Evolutionary conservation across 2,329 filamentous ascomycete genomes (phyloP), one percentile per base, ranked within the genome.

Genomic region (Aphanocladium album): DNA sequence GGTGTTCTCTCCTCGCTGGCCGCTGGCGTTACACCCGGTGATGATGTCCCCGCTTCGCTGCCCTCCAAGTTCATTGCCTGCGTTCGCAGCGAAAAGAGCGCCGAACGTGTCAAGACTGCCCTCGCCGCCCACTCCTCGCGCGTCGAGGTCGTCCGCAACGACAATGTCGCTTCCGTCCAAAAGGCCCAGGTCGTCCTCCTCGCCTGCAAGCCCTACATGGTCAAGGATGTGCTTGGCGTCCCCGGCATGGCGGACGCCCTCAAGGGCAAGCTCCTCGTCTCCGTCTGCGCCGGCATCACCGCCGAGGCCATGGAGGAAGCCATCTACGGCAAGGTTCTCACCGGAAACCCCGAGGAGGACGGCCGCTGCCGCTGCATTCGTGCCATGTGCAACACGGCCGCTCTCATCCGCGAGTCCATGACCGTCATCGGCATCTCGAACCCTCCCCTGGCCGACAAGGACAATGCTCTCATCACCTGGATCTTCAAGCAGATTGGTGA

Each of bases 361-460:
- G 78, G 79, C 30, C 76, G 79, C 43, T 89, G 84, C 73, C 79
- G 83, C 46, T 81, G 95, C 49, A 87, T 96, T 5, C 82, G 91
- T 35, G 90, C 89, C 59, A 91, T 96, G 84, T 91, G 91, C 67
- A 96, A 96, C 77, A 93, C 89, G 0, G 90, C 91, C 12, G 87
- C 87, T 27, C 81, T 90, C 53, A 88, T 96, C 61, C 79, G 90
- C 51, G 88, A 96, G 74, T 87, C 84, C 66, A 95, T 95, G 89
- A 93, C 88, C 4, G 86, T 95, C 58, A 88, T 96, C 66, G 86
- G 85, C 52, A 85, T 81, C 50, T 79, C 81, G 7, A 79, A 77
- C 9, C 84, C 86, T 9, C 80, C 86, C 3, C 77, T 90, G 16
- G 77, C 81, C 5, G 70, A 79, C 1, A 74, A 78, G 19, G 80